Conservation (phyloP, 345 rosid genomes). For the Lepidium aucheri region DNA sequence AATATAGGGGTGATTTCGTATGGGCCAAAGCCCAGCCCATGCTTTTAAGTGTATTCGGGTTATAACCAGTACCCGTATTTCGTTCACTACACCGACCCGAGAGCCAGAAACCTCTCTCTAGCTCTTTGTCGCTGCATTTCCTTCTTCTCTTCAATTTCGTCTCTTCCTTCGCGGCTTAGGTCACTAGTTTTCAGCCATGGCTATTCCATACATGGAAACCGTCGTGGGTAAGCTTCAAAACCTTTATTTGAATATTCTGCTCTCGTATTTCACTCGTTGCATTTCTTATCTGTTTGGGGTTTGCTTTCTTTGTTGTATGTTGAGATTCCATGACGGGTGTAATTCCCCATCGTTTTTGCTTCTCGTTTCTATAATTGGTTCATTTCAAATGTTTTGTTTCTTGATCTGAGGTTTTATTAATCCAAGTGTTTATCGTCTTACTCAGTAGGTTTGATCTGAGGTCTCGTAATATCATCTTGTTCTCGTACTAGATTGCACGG, state of each 20-base stretch:
- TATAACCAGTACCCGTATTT: conserved; percentile 13
- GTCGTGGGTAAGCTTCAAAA: conserved; percentile 51
- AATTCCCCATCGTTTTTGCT: not conserved
- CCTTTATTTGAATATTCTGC: not conserved
- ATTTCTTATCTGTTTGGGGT: not conserved
- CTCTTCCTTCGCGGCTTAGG: conserved; percentile 3
- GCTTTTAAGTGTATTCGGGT: not conserved
- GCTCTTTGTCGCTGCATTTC: not conserved
- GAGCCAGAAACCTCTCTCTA: not conserved
- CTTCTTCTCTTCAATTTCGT: not conserved
- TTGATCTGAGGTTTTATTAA: conserved; percentile 5
- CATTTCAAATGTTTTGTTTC: not conserved
- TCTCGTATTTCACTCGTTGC: not conserved
- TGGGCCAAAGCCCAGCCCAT: conserved; percentile 10
- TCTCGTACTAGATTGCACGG: not conserved
- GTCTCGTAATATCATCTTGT: not conserved
- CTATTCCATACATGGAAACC: conserved; percentile 86
- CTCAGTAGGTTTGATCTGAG: conserved; percentile 4
- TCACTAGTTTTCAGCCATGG: conserved; percentile 40
- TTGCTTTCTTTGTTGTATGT: not conserved
- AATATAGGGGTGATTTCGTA: not conserved
- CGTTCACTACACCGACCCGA: conserved; percentile 1
- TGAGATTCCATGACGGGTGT: not conserved
- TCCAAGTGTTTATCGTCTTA: not conserved
- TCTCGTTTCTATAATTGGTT: not conserved